Evolutionary conservation across 768 basidiomycete species (phyloP), one percentile per base, ranked within the genome.

Genomic region (Mycena polygramma): DNA sequence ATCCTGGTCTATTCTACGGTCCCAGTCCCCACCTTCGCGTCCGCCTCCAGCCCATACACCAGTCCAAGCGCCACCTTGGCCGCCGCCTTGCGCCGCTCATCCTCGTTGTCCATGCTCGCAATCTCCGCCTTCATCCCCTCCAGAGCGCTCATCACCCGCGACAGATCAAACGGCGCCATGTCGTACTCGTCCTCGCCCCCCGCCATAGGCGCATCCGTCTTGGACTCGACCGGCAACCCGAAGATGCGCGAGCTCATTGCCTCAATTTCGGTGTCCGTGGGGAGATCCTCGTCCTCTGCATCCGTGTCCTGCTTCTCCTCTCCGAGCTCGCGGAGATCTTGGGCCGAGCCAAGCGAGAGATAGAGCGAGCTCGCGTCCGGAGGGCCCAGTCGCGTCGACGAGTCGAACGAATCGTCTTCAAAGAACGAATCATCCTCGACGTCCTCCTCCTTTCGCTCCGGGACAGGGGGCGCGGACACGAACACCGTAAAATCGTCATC

Each of bases 401-500:
- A 62, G 62, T 74, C 53, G 45, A 70, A 49, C 62, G 41, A 41
- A 41, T 73, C 49, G 8, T 41, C 41, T 15, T 41, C 41, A 10
- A 41, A 30, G 49, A 71, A 52, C 66, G 60, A 67, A n/a, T 75
- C 73, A 17, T 69, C 71, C 48, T 79, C 65, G 69, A 72, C 58
- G 75, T 79, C 65, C 74, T 80, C 75, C 72, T 75, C 66, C 70
- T 68, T 70, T 45, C 39, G 48, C 59, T 62, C 57, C 30, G 61
- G 43, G 26, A 69, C 71, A 36, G 75, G 66, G 54, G 82, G 87
- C n/a, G 91, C 91, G 39, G 91, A 90, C 20, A 94, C 86, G 71
- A 93, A 93, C 36, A 88, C 90, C 2, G 90, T 86, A 75, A 96
- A 96, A 77, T 96, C 92, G 75, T 95, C 94, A 63, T 95, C 94